A percentile compares a stretch with the other conserved stretches of the same genome.
phyloP scores from a whole-genome alignment of 768 basidiomycete species.

The Pulveroboletus sp. region DNA sequence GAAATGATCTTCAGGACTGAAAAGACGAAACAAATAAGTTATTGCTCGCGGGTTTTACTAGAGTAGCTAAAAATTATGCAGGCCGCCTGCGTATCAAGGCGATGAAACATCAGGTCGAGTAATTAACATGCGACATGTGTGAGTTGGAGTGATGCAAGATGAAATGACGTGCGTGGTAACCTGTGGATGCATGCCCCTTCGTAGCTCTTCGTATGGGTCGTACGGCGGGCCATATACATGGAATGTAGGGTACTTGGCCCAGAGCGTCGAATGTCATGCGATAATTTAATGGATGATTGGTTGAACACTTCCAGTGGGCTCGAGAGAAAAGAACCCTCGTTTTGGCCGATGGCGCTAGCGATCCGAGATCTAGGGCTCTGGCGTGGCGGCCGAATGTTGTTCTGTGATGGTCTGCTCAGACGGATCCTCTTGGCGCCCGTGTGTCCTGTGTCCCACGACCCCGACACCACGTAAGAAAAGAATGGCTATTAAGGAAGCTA shows the following conservation, averaged over 20 bases:
- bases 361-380: constrained; percentile 5
- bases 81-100: neutral
- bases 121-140: neutral
- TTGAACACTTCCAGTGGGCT: neutral
- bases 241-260: neutral
- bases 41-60: neutral
- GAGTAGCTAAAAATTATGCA: neutral
- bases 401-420: constrained; percentile 24
- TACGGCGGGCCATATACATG: constrained; percentile 1
- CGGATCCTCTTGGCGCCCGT: constrained; percentile 1
- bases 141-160: neutral
- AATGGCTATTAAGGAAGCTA: constrained; percentile 32
- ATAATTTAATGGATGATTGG: neutral
- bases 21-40: neutral
- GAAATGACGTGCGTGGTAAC: too few relatives aligned
- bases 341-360: neutral
- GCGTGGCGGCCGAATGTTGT: neutral
- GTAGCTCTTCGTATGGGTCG: constrained; percentile 6
- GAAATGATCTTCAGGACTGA: neutral
- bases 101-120: neutral
- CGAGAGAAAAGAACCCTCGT: neutral
- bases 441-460: constrained; percentile 33
- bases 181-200: neutral
- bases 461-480: constrained; percentile 42
- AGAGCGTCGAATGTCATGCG: neutral